Conservation (phyloP, 345 rosid genomes). For the Gossypium bickii region DNA sequence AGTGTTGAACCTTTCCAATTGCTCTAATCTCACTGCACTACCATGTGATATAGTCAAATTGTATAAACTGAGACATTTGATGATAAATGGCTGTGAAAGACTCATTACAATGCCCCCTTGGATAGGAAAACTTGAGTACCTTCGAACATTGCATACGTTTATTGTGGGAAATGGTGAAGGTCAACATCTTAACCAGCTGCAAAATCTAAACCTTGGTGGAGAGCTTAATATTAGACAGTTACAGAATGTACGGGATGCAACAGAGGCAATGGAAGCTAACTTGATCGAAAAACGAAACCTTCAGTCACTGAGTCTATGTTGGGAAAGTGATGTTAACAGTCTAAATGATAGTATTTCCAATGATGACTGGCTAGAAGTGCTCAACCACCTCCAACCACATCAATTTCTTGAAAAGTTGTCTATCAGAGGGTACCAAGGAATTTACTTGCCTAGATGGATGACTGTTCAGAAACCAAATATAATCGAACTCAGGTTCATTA, state of each 20-base stretch:
- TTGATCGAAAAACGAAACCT: conserved; percentile 7
- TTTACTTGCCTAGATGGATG: too few species aligned
- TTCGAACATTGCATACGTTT: conserved; percentile 22
- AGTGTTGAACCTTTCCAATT: conserved; percentile 20
- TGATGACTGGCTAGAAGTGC: not conserved
- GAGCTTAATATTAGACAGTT: conserved; percentile 9
- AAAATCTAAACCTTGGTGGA: conserved; percentile 14
- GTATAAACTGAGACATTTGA: conserved; percentile 21
- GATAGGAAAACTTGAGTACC: conserved; percentile 13
- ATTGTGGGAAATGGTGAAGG: conserved; percentile 15
- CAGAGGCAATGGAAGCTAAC: not conserved
- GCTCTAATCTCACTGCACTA: conserved; percentile 19
- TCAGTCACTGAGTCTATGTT: conserved; percentile 12
- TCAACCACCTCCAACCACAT: not conserved
- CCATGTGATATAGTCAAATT: conserved; percentile 6
- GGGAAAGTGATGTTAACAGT: conserved; percentile 12
- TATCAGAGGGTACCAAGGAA: too few species aligned
- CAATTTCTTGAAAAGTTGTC: too few species aligned
- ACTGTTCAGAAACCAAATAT: too few species aligned
- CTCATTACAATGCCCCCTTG: conserved; percentile 7
- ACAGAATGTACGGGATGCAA: conserved; percentile 11
- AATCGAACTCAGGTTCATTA: too few species aligned
- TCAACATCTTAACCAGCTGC: conserved; percentile 13
- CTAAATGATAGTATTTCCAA: not conserved
- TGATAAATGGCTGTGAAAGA: conserved; percentile 15